Percentiles rank a stretch among this genome's conserved stretches.
phyloP scores from a whole-genome alignment of 176 grass and related monocot species.

The Zea mays region DNA sequence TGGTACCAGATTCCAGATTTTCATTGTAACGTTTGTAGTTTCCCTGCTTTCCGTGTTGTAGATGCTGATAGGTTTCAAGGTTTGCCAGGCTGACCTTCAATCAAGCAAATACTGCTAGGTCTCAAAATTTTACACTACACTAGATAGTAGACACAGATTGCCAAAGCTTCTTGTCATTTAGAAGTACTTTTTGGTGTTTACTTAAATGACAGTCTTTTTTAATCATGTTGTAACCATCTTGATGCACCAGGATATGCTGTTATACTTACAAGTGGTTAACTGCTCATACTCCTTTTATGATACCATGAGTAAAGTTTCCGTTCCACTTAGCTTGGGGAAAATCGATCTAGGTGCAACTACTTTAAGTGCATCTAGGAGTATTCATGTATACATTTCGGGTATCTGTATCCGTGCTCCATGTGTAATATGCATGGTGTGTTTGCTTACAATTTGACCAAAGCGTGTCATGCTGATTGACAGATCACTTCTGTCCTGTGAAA shows the following conservation, averaged over 20 bases:
- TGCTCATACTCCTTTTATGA: background rate
- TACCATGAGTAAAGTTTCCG: background rate
- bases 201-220: background rate
- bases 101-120: background rate
- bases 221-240: background rate
- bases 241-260: background rate
- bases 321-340: background rate
- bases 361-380: background rate
- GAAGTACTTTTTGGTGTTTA: background rate
- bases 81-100: background rate
- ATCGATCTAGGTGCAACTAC: background rate
- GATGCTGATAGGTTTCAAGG: background rate
- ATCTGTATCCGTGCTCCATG: background rate
- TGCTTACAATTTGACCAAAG: slow-evolving; percentile 2
- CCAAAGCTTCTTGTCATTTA: background rate
- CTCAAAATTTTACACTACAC: background rate
- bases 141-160: background rate
- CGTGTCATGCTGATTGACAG: background rate
- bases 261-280: background rate
- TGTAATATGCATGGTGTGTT: background rate
- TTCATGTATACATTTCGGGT: background rate
- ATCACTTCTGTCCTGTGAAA: background rate
- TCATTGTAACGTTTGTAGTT: background rate
- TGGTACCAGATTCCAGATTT: background rate
- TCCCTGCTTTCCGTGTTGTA: background rate